A percentile compares a stretch with the other conserved stretches of the same genome.
These are phyloP conservation scores for Paecilomyces niveus DNA, from an alignment of 2,329 filamentous ascomycete genomes.

Conservation along the genomic window DNA sequence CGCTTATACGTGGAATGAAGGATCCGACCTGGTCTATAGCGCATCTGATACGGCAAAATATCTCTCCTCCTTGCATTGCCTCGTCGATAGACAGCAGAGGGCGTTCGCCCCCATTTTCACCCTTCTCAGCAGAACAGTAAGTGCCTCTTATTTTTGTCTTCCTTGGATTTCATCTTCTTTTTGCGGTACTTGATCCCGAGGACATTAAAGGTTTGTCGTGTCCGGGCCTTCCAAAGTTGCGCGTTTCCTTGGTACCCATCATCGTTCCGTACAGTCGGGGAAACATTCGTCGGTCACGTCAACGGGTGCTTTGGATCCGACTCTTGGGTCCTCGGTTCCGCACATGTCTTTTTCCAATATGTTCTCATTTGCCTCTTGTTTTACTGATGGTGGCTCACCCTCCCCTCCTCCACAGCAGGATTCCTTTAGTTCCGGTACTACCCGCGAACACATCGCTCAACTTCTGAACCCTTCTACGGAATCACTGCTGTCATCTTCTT, in stretches of 20 bases:
- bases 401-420: slow-evolving; percentile 18
- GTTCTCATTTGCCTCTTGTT: slow-evolving; percentile 8
- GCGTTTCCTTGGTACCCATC: not conserved
- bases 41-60: not conserved
- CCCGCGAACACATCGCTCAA: slow-evolving; percentile 12
- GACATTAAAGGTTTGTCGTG: not conserved
- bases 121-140: not conserved
- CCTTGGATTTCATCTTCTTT: not conserved
- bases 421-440: slow-evolving; percentile 10
- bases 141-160: not conserved
- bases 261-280: not conserved
- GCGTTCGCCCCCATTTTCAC: not conserved
- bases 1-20: not conserved
- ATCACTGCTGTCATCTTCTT: slow-evolving; percentile 13
- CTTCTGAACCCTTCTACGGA: slow-evolving; percentile 12
- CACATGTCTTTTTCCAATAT: slow-evolving; percentile 6
- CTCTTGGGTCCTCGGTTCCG: not conserved
- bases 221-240: not conserved
- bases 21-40: not conserved
- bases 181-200: not conserved
- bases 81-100: not conserved
- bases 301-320: not conserved
- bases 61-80: not conserved
- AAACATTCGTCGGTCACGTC: not conserved
- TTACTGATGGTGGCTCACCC: slow-evolving; percentile 24